phyloP scores from a whole-genome alignment of 1,139 yeast genomes.

The Scheffersomyces segobiensis region DNA sequence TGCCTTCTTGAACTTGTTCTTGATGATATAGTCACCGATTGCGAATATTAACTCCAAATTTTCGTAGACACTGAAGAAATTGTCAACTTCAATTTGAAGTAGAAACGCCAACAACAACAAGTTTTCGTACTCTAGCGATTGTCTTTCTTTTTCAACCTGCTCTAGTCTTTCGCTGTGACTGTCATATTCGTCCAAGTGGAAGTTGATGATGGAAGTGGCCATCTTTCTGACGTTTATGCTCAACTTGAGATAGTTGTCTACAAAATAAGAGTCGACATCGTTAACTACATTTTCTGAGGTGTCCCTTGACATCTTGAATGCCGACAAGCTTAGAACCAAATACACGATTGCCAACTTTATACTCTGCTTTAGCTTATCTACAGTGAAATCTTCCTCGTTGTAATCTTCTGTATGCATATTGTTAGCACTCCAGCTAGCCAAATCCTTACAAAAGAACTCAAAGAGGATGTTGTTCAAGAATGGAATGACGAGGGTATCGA shows the following conservation, averaged over 20 bases:
- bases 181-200: conserved; percentile 46
- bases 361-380: conserved; percentile 13
- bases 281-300: conserved; percentile 7
- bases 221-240: conserved; percentile 42
- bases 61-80: conserved; percentile 40
- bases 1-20: conserved; percentile 19
- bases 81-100: conserved; percentile 41
- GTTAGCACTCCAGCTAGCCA: conserved; percentile 17
- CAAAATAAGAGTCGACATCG: conserved; percentile 13
- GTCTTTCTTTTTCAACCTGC: conserved; percentile 11
- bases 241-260: conserved; percentile 28
- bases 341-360: conserved; percentile 28
- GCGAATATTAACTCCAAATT: conserved; percentile 45
- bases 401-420: conserved; percentile 3
- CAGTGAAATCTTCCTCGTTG: conserved; percentile 8
- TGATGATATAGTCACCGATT: conserved; percentile 39
- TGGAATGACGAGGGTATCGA: conserved; percentile 33
- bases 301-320: conserved; percentile 22
- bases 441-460: conserved; percentile 29
- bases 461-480: conserved; percentile 29
- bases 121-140: conserved; percentile 21
- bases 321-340: conserved; percentile 27
- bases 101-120: conserved; percentile 29
- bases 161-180: conserved; percentile 21
- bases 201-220: conserved; percentile 35